Evolutionary conservation across 139 green algal species (phyloP).

Genomic region (Haematococcus lacustris): DNA sequence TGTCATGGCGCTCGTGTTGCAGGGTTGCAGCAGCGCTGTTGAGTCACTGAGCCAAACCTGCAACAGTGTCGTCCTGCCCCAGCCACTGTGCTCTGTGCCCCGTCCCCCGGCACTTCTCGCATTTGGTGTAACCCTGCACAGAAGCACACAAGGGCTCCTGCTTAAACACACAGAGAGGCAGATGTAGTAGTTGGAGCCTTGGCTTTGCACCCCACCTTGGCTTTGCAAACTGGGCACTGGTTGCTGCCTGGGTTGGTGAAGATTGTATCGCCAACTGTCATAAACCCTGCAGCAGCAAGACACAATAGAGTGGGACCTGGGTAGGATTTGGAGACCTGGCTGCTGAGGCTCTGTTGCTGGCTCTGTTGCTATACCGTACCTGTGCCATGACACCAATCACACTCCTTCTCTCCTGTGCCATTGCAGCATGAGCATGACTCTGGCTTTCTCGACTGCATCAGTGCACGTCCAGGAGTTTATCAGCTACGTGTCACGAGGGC

Average conservation of each 20-base stretch:
- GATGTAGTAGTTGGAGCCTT: neutral
- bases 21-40: no score
- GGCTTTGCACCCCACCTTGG: slow-evolving; percentile 26
- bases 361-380: slow-evolving; percentile 6
- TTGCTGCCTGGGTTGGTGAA: slow-evolving; percentile 15
- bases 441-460: slow-evolving; percentile 10
- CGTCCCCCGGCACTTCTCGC: no score
- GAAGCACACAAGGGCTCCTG: neutral
- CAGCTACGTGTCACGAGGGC: neutral
- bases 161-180: neutral
- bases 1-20: no score
- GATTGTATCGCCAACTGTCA: slow-evolving; percentile 31
- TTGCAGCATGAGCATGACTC: slow-evolving; percentile 21
- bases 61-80: no score
- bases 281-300: slow-evolving; percentile 15
- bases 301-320: no score
- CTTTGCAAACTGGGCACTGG: slow-evolving; percentile 40
- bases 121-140: no score
- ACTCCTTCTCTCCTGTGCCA: slow-evolving; percentile 25
- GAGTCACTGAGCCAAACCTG: no score
- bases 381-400: slow-evolving; percentile 34
- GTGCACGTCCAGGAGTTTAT: neutral
- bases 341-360: neutral
- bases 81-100: no score
- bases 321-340: neutral